Percentiles rank a stretch among this genome's conserved stretches.
Conservation (phyloP, 2,329 filamentous ascomycete genomes). For the Nothomitra cinnamomea region DNA sequence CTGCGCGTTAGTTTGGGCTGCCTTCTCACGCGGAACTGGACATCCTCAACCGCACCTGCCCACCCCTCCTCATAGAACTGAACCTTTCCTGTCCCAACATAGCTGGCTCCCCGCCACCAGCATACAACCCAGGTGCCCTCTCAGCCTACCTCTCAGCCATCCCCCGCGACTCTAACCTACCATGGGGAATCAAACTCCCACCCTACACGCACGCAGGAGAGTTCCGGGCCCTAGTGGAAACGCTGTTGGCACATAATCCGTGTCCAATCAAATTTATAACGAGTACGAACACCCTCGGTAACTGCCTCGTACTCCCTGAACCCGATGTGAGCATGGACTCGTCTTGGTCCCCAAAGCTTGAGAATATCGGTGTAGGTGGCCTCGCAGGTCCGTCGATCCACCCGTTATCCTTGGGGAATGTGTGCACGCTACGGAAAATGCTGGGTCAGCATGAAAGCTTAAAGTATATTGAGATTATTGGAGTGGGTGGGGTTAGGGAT, state of each 20-base stretch:
- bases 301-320: constrained; percentile 41
- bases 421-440: constrained; percentile 44
- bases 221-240: constrained; percentile 38
- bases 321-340: constrained; percentile 10
- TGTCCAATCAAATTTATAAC: constrained; percentile 50
- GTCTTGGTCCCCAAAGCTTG: constrained; percentile 27
- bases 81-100: constrained; percentile 73
- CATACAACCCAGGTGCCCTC: constrained; percentile 40
- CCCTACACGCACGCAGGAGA: constrained; percentile 57
- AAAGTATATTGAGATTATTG: constrained; percentile 44
- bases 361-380: constrained; percentile 26
- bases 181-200: constrained; percentile 50
- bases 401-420: constrained; percentile 58
- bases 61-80: constrained; percentile 46
- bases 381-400: constrained; percentile 23
- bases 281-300: constrained; percentile 57
- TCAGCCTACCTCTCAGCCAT: constrained; percentile 37
- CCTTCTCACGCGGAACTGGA: too few relatives aligned
- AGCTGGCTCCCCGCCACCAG: constrained; percentile 47
- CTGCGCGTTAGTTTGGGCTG: constrained; percentile 50
- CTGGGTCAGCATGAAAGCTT: constrained; percentile 35
- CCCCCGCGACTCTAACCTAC: constrained; percentile 16
- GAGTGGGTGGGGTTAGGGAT: constrained; percentile 56
- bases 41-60: too few relatives aligned
- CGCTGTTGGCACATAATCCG: constrained; percentile 24